phyloP scores from a whole-genome alignment of 73 alveolate species.

The Paramecium biaurelia region DNA sequence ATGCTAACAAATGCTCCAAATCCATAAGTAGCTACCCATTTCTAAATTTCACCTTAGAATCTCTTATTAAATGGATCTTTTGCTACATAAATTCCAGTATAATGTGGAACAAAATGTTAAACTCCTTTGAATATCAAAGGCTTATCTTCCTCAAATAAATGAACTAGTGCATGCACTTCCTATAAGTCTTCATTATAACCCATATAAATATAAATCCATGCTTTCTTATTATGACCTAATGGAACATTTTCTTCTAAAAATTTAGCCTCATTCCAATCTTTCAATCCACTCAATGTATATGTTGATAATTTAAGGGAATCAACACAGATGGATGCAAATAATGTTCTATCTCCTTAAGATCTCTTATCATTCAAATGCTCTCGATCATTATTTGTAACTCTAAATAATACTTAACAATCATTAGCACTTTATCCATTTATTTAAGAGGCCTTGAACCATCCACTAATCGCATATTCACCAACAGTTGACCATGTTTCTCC shows the following conservation, averaged over 20 bases:
- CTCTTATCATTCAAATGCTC: not conserved
- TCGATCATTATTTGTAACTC: not conserved
- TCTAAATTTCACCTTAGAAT: not conserved
- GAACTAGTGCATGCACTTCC: conserved; percentile 14
- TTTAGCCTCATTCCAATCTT: conserved; percentile 31
- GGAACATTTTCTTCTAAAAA: not conserved
- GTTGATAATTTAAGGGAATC: not conserved
- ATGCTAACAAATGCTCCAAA: not conserved
- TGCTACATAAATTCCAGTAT: not conserved
- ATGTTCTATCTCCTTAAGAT: conserved; percentile 12
- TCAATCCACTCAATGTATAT: not conserved
- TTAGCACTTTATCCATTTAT: not conserved
- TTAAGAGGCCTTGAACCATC: not conserved
- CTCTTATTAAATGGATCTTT: conserved; percentile 13
- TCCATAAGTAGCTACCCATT: conserved; percentile 25
- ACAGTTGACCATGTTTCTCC: conserved; percentile 37
- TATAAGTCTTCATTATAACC: conserved; percentile 1
- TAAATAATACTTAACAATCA: not conserved
- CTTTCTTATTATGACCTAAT: not conserved
- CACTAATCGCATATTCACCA: conserved; percentile 30
- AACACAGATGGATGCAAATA: not conserved
- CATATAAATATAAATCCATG: conserved; percentile 25
- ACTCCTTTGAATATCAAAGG: conserved; percentile 2
- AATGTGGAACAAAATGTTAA: conserved; percentile 29
- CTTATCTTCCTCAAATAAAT: conserved; percentile 3